Conservation (phyloP, 106 monocot genomes). For the Acanthochlamys bracteata region DNA sequence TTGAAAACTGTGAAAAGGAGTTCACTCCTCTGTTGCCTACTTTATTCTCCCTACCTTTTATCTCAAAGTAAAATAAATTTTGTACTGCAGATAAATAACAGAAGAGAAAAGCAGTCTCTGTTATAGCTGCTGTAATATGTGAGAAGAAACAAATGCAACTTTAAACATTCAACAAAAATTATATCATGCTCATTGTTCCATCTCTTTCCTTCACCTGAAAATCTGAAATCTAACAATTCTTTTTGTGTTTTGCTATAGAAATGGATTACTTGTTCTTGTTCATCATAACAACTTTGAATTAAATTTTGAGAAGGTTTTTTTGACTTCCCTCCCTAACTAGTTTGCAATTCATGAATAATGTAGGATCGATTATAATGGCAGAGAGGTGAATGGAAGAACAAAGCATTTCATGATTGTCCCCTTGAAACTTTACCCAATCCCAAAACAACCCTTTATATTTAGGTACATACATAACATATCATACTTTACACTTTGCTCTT, state of each 20-base stretch:
- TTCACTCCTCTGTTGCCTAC: background rate
- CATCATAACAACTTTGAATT: no score
- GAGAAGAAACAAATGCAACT: background rate
- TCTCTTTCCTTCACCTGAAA: background rate
- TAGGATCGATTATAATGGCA: background rate
- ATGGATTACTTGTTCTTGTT: background rate
- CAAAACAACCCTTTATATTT: constrained; percentile 2
- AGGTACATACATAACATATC: background rate
- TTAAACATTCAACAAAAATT: background rate
- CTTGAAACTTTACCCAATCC: background rate
- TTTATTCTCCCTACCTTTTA: background rate
- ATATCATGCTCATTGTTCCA: constrained; percentile 1
- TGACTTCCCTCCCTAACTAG: background rate
- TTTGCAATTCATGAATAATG: background rate
- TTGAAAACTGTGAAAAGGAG: constrained; percentile 15
- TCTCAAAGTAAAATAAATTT: background rate
- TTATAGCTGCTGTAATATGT: background rate
- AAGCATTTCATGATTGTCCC: constrained; percentile 8
- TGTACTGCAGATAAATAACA: background rate
- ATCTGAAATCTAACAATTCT: background rate
- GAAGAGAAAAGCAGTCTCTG: background rate
- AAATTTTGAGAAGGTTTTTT: no score
- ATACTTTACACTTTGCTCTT: background rate
- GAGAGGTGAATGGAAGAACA: background rate
- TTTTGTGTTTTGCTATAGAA: background rate